These are phyloP conservation scores for Fusarium odoratissimum DNA, from an alignment of 2,329 filamentous ascomycete species.

Conservation along the genomic window DNA sequence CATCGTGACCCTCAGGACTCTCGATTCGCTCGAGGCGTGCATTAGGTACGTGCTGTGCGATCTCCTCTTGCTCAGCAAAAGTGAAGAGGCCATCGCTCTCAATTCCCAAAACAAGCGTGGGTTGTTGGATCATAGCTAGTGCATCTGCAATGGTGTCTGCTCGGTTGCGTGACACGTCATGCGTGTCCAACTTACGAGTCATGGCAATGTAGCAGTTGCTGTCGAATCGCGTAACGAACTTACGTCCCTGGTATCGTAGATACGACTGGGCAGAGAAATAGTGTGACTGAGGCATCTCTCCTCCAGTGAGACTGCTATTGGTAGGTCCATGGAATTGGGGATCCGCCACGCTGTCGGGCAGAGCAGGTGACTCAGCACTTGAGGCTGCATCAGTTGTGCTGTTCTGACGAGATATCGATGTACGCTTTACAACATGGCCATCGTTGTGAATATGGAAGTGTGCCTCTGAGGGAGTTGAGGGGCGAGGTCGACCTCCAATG, in stretches of 20 bases:
- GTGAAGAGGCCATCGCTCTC: slow-evolving; percentile 97
- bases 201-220: slow-evolving; percentile 99
- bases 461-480: slow-evolving; percentile 73
- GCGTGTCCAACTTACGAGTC: slow-evolving; percentile 96
- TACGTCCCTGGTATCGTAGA: slow-evolving; percentile 93
- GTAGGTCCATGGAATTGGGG: slow-evolving; percentile 79
- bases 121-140: slow-evolving; percentile 85
- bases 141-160: slow-evolving; percentile 76
- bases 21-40: slow-evolving; percentile 87
- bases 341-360: slow-evolving; percentile 53
- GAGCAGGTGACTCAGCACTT: slow-evolving; percentile 42
- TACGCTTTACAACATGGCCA: slow-evolving; percentile 74
- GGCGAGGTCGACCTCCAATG: slow-evolving; percentile 75
- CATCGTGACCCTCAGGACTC: slow-evolving; percentile 94
- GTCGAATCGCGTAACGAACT: slow-evolving; percentile 97
- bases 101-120: slow-evolving; percentile 90
- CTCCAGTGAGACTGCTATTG: slow-evolving; percentile 60
- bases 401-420: slow-evolving; percentile 60
- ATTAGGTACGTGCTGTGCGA: slow-evolving; percentile 83
- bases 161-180: slow-evolving; percentile 88
- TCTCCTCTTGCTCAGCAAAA: slow-evolving; percentile 93
- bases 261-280: slow-evolving; percentile 99
- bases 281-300: slow-evolving; percentile 72
- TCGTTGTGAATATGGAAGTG: slow-evolving; percentile 88
- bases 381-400: slow-evolving; percentile 52